Evolutionary conservation across 768 basidiomycete species (phyloP).

Genomic region (Phanerochaete sordida): DNA sequence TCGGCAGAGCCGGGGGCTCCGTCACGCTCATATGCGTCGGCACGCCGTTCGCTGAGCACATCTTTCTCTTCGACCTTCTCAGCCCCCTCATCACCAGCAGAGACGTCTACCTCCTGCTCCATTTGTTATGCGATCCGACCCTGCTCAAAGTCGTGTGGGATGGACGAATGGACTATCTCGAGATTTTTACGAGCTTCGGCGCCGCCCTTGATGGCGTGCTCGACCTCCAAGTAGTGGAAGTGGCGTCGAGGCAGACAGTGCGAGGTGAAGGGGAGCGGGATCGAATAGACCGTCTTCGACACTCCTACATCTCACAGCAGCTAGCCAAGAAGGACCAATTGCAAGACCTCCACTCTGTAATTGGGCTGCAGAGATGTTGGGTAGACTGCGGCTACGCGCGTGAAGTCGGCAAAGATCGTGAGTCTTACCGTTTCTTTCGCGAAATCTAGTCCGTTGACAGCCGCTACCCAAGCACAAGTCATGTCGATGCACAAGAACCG

Average conservation of each 20-base stretch:
- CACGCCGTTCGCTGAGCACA: constrained; percentile 29
- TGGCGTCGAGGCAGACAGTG: constrained; percentile 15
- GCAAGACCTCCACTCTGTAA: constrained; percentile 29
- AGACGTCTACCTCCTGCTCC: constrained; percentile 23
- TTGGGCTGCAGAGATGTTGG: constrained; percentile 34
- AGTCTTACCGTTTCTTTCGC: constrained; percentile 9
- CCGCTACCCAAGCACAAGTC: constrained; percentile 25
- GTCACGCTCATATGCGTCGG: constrained; percentile 38
- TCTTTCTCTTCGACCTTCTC: constrained; percentile 38
- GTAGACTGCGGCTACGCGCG: constrained; percentile 21
- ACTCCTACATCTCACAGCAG: constrained; percentile 20
- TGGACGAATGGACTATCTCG: constrained; percentile 38
- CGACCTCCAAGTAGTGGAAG: constrained; percentile 41
- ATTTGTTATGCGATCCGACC: constrained; percentile 25
- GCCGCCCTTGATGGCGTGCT: constrained; percentile 30
- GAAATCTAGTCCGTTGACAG: not conserved
- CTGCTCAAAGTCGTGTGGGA: constrained; percentile 41
- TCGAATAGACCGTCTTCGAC: constrained; percentile 25
- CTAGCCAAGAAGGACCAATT: constrained; percentile 25
- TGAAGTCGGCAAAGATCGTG: constrained; percentile 31
- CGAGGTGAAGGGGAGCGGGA: constrained; percentile 14
- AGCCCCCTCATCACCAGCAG: constrained; percentile 19
- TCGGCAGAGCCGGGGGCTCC: constrained; percentile 30
- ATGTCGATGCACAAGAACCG: constrained; percentile 33
- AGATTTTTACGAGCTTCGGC: constrained; percentile 28